phyloP scores from a whole-genome alignment of 2,329 filamentous ascomycete species.

The Apiospora hydei region DNA sequence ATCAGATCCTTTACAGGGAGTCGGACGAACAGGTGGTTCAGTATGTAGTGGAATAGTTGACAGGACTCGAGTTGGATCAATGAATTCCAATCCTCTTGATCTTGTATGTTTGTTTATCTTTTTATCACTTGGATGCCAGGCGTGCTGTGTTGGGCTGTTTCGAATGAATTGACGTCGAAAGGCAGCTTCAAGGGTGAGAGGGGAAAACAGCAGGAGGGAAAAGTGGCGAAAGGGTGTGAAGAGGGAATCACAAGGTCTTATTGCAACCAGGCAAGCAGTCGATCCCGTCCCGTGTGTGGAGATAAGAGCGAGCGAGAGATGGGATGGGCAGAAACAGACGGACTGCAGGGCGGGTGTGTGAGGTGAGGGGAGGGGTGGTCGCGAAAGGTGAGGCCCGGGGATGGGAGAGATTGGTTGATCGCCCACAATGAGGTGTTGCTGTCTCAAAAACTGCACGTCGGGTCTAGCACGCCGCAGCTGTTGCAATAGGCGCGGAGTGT shows the following conservation, averaged over 20 bases:
- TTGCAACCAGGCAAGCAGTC: conserved; percentile 34
- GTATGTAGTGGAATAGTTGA: background rate
- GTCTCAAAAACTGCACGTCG: conserved; percentile 39
- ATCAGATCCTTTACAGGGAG: conserved; percentile 11
- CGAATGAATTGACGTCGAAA: conserved; percentile 25
- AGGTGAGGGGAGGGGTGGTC: conserved; percentile 36
- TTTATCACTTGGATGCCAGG: conserved; percentile 16
- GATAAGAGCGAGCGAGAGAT: conserved; percentile 10
- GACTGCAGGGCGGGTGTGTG: conserved; percentile 12
- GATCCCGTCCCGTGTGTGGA: conserved; percentile 22
- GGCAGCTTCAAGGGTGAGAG: conserved; percentile 27
- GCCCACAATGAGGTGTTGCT: conserved; percentile 29
- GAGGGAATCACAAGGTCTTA: conserved; percentile 44
- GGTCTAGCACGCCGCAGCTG: conserved; percentile 37
- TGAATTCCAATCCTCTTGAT: conserved; percentile 2
- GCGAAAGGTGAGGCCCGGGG: conserved; percentile 38
- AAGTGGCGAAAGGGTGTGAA: conserved; percentile 40
- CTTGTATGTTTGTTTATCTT: conserved; percentile 17
- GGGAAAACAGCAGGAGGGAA: conserved; percentile 36
- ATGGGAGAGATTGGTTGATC: conserved; percentile 22
- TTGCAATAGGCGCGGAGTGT: conserved; percentile 37
- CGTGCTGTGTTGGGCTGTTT: conserved; percentile 16
- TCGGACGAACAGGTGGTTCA: background rate
- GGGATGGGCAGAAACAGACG: background rate
- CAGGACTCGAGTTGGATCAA: conserved; percentile 4